These are phyloP conservation scores for Schizochytrium sp. DNA, from an alignment of 108 stramenopile genomes.

Conservation along the genomic window DNA sequence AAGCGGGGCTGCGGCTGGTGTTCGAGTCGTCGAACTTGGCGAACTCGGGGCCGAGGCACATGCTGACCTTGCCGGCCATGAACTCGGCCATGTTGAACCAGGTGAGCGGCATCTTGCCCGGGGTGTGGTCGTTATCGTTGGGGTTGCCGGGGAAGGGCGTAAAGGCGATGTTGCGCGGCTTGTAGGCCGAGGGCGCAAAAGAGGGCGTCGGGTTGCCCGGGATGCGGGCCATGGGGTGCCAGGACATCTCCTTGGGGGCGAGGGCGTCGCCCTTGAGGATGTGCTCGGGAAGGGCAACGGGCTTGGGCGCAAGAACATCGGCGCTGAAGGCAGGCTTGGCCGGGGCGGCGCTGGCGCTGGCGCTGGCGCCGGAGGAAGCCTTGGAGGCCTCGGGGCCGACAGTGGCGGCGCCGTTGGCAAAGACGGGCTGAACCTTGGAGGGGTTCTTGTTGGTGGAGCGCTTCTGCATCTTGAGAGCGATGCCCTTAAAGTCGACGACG, in stretches of 20 bases:
- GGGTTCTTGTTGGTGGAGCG: neutral
- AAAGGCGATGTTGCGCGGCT: neutral
- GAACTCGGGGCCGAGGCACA: neutral
- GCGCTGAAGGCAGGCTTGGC: neutral
- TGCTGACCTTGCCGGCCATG: constrained; percentile 1
- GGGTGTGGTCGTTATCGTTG: neutral
- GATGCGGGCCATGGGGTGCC: neutral
- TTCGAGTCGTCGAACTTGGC: neutral
- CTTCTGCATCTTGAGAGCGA: neutral
- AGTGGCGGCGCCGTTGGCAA: neutral
- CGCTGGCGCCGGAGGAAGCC: neutral
- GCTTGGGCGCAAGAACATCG: neutral
- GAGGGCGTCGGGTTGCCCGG: neutral
- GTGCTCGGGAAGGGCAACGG: neutral
- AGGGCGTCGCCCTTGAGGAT: neutral
- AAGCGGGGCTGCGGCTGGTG: neutral
- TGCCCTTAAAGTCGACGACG: neutral
- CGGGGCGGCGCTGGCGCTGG: neutral
- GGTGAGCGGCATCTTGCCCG: neutral
- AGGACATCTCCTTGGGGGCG: neutral
- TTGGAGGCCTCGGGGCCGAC: neutral
- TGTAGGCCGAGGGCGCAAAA: neutral
- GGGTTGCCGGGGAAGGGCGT: neutral
- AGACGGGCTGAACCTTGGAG: neutral
- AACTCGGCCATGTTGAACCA: neutral